Percentiles rank a stretch among this genome's conserved stretches.
Conservation (phyloP, 192 early-diverging fungal species). For the Podila minutissima region DNA sequence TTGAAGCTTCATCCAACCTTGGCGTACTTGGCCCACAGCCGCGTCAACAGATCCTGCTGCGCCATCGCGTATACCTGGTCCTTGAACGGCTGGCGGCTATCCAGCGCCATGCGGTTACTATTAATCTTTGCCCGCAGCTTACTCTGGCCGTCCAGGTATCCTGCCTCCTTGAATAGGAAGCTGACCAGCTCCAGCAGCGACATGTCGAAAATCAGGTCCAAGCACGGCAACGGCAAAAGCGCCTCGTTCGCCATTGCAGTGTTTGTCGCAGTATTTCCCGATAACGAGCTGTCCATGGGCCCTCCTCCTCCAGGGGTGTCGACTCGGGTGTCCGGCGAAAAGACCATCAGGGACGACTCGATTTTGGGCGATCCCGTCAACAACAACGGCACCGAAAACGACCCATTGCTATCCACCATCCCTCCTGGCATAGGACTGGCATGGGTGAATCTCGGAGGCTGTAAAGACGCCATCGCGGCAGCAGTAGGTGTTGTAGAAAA, state of each 20-base stretch:
- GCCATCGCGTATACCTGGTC: constrained; percentile 28
- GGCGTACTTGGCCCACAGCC: constrained; percentile 37
- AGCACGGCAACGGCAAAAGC: constrained; percentile 10
- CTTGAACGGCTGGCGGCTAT: constrained; percentile 23
- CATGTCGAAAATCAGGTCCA: constrained; percentile 36
- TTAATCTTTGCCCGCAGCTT: constrained; percentile 20
- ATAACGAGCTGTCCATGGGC: too few relatives aligned
- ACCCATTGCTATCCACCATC: neutral
- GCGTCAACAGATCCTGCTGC: constrained; percentile 31
- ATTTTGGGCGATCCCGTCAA: neutral
- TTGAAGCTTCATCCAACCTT: constrained; percentile 8
- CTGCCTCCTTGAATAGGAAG: constrained; percentile 19
- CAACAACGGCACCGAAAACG: neutral
- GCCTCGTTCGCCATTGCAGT: neutral
- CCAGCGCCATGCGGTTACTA: constrained; percentile 37
- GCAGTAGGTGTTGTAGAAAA: constrained; percentile 5
- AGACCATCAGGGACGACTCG: neutral
- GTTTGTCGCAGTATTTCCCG: neutral
- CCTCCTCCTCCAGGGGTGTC: neutral
- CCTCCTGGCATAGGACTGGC: neutral
- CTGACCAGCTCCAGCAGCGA: constrained; percentile 33
- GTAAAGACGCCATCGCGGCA: neutral
- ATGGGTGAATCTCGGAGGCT: neutral
- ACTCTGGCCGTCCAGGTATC: constrained; percentile 7
- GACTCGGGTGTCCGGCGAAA: neutral